Base-by-base conservation (phyloP, 108 stramenopile species). In the Cyclotella sp. region DNA sequence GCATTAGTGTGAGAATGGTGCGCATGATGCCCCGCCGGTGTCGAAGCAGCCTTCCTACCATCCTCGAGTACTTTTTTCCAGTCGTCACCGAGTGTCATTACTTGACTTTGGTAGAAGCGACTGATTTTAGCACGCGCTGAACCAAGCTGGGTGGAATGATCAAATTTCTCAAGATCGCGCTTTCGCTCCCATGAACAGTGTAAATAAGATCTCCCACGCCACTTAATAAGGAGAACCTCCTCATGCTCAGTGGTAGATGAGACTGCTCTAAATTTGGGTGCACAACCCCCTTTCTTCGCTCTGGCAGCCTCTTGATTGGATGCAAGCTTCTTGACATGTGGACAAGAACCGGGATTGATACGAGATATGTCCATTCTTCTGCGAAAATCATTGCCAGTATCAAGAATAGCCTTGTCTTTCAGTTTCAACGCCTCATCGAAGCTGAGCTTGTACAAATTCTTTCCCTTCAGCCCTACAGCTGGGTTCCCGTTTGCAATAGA, bases 131-230 rank as follows among this genome's bases (percentile, higher is more conserved):
- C 81, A 44, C 90, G 83, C 16, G 91, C 91, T 13, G 94, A 87
- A 60, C 83, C 86, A 79, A 60, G 81, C 70, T 77, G 77, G 49
- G 62, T 59, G 41, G 89, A 86, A 30, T 86, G 87, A 67, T 93
- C 90, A 61, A 78, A 88, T 26, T 85, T 88, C 68, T 86, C 81
- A 57, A 93, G 75, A 49, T 93, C 94, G 16, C 72, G 68, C 44
- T 86, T 77, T 40, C 87, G 88, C 72, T 95, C 95, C 95, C 95
- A 95, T 3, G 86, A 87, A 47, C 85, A 90, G 66, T 95, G 95
- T 67, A 91, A 54, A 58, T 93, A 86, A 0, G 91, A 92, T 54
- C 91, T 71, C 26, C 92, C 95, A 54, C 92, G 81, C 95, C 95
- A 95, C 59, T 95, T 95, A 53, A 95, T 82, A 22, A 95, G 77